Evolutionary conservation across 1,139 yeast species (phyloP), one percentile per base, ranked within the genome.

Genomic region (Meyerozyma smithsonii): DNA sequence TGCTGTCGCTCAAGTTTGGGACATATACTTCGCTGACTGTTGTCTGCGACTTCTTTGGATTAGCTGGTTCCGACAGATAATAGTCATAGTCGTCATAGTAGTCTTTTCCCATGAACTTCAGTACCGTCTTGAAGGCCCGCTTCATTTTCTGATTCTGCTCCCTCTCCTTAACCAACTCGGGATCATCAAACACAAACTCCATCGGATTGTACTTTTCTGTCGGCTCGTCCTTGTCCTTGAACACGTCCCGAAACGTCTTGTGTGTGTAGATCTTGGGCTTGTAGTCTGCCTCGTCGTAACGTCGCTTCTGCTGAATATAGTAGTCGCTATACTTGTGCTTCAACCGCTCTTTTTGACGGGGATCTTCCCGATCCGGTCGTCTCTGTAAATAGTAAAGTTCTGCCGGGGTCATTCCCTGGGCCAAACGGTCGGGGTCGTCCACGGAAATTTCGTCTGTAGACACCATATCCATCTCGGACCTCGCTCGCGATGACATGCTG

Each of bases 251-350:
- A 45, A 69, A 66, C 1, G 74, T 69, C 41, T 64, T 65, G 44
- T 69, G 74, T 1, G 73, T 64, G 50, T 69, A 70, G 43, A 60
- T 43, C 36, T 59, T 63, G 3, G 73, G 72, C 44, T 67, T 67
- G 37, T 48, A 54, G 11, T 51, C 55, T 0, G 74, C 66, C 15
- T 55, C 59, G 37, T 69, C 73, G 39, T 55, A 61, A 15, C 59
- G 46, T 36, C 59, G 55, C 48, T 69, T 62, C 42, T 69, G 74
- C 32, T 62, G 57, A 36, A 67, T 62, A 44, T 70, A 70, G 46
- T 66, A 69, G 21, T 66, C 70, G 37, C 56, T 54, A 19, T 48
- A 49, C 14, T 32, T 17, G 10, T 26, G 32, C 15, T 30, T 18
- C 21, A n/a, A 26, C 17, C 17, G 17, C 17, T 26, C 30, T 15